Percentiles rank a stretch among this genome's conserved stretches.
Conservation (phyloP, 2,329 filamentous ascomycete genomes). For the Laburnicola sp. region DNA sequence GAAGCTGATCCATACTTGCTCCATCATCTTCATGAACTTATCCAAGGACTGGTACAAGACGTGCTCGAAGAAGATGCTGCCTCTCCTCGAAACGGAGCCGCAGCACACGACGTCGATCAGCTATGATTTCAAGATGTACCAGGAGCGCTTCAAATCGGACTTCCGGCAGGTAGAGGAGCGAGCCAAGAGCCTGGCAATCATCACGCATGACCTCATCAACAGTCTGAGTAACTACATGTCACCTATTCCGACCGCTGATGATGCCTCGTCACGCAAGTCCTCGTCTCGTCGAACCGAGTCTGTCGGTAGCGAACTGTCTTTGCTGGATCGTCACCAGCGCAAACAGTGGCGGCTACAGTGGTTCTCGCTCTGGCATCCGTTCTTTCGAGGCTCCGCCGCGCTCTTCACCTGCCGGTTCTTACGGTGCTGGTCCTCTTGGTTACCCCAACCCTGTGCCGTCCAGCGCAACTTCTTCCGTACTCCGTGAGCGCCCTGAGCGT, state of each 20-base stretch:
- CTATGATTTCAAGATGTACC: slow-evolving; percentile 71
- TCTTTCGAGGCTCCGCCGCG: slow-evolving; percentile 36
- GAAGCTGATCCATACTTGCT: slow-evolving; percentile 78
- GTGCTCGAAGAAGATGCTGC: slow-evolving; percentile 80
- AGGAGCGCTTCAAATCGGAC: slow-evolving; percentile 76
- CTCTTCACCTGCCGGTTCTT: slow-evolving; percentile 29
- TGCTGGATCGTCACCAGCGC: slow-evolving; percentile 53
- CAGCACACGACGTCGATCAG: slow-evolving; percentile 54
- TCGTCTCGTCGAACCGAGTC: slow-evolving; percentile 50
- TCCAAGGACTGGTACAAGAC: slow-evolving; percentile 81
- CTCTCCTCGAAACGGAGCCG: slow-evolving; percentile 64
- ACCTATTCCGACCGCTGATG: slow-evolving; percentile 51
- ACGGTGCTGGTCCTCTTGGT: slow-evolving; percentile 16
- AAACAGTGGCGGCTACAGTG: slow-evolving; percentile 67
- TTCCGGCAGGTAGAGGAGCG: slow-evolving; percentile 75
- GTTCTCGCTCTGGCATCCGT: slow-evolving; percentile 26
- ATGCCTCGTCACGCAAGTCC: slow-evolving; percentile 47
- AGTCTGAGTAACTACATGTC: slow-evolving; percentile 64
- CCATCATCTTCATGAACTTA: slow-evolving; percentile 81
- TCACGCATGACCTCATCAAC: slow-evolving; percentile 70
- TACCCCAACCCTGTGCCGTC: slow-evolving; percentile 6
- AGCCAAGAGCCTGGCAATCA: slow-evolving; percentile 70
- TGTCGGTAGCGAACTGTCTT: slow-evolving; percentile 44
- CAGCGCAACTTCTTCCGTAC: slow-evolving; percentile 3
- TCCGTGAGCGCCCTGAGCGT: slow-evolving; percentile 15